A percentile compares a stretch with the other conserved stretches of the same genome.
Evolutionary conservation across 106 monocot genomes (phyloP).

Genomic region (Dactylorhiza incarnata): DNA sequence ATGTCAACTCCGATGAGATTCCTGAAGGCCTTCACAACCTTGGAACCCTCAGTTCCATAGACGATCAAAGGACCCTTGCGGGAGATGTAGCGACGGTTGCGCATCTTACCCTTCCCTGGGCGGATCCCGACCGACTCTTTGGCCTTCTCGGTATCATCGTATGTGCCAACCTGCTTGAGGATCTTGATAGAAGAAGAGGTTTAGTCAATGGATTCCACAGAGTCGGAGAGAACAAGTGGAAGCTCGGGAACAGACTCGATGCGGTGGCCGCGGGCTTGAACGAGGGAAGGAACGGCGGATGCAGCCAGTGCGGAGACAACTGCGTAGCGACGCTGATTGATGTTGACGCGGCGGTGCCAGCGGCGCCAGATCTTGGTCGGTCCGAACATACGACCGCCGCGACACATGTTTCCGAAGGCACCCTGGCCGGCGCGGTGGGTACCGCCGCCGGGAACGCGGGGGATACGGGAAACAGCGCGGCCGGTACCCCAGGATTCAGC

Average conservation of each 20-base stretch:
- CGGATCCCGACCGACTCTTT: slow-evolving; percentile 56
- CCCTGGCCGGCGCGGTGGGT: slow-evolving; percentile 84
- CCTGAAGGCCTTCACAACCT: slow-evolving; percentile 75
- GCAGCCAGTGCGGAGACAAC: slow-evolving; percentile 50
- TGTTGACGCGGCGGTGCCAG: slow-evolving; percentile 59
- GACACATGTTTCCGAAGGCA: slow-evolving; percentile 63
- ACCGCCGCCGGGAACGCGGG: slow-evolving; percentile 71
- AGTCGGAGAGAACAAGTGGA: slow-evolving; percentile 58
- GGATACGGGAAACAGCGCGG: slow-evolving; percentile 77
- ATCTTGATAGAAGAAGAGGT: slow-evolving; percentile 55
- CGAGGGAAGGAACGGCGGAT: slow-evolving; percentile 42
- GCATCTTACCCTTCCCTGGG: slow-evolving; percentile 75
- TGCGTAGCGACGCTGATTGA: slow-evolving; percentile 37
- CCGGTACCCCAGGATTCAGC: slow-evolving; percentile 86
- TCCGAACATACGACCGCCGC: slow-evolving; percentile 84
- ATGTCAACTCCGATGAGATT: too few relatives aligned
- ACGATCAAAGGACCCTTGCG: slow-evolving; percentile 69
- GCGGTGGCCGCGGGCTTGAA: slow-evolving; percentile 53
- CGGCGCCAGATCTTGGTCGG: slow-evolving; percentile 2
- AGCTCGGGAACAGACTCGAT: slow-evolving; percentile 56
- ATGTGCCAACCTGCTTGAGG: slow-evolving; percentile 59
- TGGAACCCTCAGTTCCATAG: slow-evolving; percentile 69
- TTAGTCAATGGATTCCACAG: slow-evolving; percentile 52
- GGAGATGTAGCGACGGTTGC: slow-evolving; percentile 61
- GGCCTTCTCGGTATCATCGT: slow-evolving; percentile 64